Evolutionary conservation across 768 basidiomycete genomes (phyloP), one percentile per base, ranked within the genome.

Genomic region (Mycena haematopus): DNA sequence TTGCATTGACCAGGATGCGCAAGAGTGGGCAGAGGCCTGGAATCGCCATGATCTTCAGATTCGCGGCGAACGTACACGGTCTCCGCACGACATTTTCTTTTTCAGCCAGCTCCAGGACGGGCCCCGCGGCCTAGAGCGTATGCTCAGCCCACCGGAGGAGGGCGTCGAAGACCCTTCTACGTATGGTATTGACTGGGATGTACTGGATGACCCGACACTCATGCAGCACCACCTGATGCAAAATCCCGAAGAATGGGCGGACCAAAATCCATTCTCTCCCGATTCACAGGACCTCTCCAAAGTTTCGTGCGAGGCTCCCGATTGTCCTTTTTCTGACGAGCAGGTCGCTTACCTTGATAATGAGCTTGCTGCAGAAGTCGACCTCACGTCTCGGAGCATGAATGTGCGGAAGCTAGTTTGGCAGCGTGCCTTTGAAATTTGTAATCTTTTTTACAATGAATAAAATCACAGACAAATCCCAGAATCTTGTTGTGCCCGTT

Each of bases 11-110:
- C 13, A 56, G 3, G 76, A 82, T 52, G 69, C 71, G 17, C 47
- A 46, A 7, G 55, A 64, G 2, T 83, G 75, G 74, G 70, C 69
- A 0, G 62, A 68, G 2, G 47, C 70, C 3, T 80, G 79, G 79
- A 80, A 81, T 51, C 29, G 66, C 6, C 79, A 80, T 62, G 56
- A 46, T 22, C 31, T 36, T 13, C 57, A 38, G 25, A 53, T 53
- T 9, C 52, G 52, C 3, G 51, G 51, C 7, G 44, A 45, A n/a
- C 21, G 44, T 7, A 22, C 44, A n/a, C n/a, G 44, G 9, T 61
- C 47, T 15, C 70, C 67, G 4, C 46, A 56, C 1, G 67, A 70
- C 36, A 65, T 71, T 31, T 40, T 68, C 27, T 10, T 45, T 19
- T 70, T 70, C 58, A 67, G 69, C 25, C 58, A 60, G 60, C 19